Base-by-base conservation (phyloP, 306 rosid genomes). In the Quercus dentata region DNA sequence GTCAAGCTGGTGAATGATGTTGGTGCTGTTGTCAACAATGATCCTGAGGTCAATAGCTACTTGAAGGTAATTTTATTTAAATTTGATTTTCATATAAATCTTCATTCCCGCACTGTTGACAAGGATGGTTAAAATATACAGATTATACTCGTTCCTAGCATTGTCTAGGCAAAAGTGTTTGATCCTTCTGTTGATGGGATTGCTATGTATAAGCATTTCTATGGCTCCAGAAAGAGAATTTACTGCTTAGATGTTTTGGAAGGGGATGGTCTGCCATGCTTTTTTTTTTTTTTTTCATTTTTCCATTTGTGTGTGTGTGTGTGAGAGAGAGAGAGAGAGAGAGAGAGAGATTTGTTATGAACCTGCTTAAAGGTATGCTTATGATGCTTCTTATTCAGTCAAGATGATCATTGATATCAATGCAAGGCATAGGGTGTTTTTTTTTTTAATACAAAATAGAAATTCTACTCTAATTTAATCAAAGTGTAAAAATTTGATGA, bases 1-100 rank as follows among this genome's bases (percentile, higher is more conserved):
- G 99, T 95, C 80, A 95, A 77, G 90, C 84, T 95, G 71, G 99
- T 95, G 70, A 87, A 88, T 64, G 98, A 95, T 85, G 99, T 93
- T 6, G 98, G 98, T 74, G 88, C 80, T 57, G 94, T 89, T 62
- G 98, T 93, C 86, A 95, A 95, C 82, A 91, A 77, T 74, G 99
- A 93, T 82, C 99, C 98, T 56, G 98, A 91, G 77, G 89, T 95
- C 90, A 91, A 92, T 85, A 80, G 79, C 87, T 87, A 89, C 83
- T 82, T 95, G 88, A 95, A 95, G 99, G 98, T 95, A 83, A 67
- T 74, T 69, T 28, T 56, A 67, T 72, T 52, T 70, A 38, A 76
- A 31, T 56, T 20, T 19, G 64, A 71, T 75, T 80, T 79, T 18
- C 58, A 61, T 31, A 78, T 54, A 18, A 33, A 41, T 44, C 59